These are phyloP conservation scores for Cenchrus americanus DNA, from an alignment of 176 grass and related monocot genomes.

Conservation along the genomic window DNA sequence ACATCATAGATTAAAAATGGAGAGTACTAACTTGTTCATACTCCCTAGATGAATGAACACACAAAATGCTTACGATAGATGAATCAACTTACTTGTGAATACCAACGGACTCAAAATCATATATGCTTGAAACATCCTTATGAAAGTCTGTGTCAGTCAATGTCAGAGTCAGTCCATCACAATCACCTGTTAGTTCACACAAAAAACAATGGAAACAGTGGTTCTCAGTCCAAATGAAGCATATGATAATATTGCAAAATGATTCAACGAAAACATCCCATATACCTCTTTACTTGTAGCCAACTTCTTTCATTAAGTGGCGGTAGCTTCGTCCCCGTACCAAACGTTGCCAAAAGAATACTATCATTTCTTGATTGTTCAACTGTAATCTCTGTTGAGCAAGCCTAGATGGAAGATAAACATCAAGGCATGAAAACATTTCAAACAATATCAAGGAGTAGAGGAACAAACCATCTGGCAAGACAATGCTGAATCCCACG, in stretches of 20 bases:
- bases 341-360: slow-evolving; percentile 75
- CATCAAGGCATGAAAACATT: slow-evolving; percentile 21
- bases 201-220: slow-evolving; percentile 8
- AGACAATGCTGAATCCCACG: slow-evolving; percentile 88
- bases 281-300: slow-evolving; percentile 78
- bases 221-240: slow-evolving; percentile 12
- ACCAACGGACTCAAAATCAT: slow-evolving; percentile 15
- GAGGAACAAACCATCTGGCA: slow-evolving; percentile 76
- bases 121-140: slow-evolving; percentile 28
- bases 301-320: slow-evolving; percentile 89
- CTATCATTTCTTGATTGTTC: slow-evolving; percentile 63
- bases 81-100: slow-evolving; percentile 45
- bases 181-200: slow-evolving; percentile 27
- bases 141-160: neutral
- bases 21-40: neutral
- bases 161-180: slow-evolving; percentile 11
- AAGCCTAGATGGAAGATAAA: slow-evolving; percentile 59
- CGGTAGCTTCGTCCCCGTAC: slow-evolving; percentile 86
- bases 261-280: neutral
- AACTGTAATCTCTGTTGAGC: slow-evolving; percentile 83
- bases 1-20: neutral
- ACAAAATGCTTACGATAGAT: slow-evolving; percentile 14
- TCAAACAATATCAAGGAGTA: slow-evolving; percentile 9
- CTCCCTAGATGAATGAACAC: slow-evolving; percentile 18
- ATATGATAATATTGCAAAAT: slow-evolving; percentile 18